Evolutionary conservation across 768 basidiomycete species (phyloP).

Genomic region (Boletellus sp.): DNA sequence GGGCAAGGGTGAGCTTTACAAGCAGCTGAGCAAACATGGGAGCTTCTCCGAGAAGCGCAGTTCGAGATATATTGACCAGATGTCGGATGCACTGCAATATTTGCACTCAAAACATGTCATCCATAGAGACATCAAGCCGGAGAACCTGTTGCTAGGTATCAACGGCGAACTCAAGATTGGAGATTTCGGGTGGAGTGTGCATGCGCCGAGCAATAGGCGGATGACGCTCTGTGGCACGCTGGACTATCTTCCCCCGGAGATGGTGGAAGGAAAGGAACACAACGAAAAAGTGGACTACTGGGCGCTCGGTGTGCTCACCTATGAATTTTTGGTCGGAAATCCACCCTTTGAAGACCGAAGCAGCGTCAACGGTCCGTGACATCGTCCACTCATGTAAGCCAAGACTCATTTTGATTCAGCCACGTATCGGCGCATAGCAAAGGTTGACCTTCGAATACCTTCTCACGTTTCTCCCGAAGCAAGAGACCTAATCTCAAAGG

Average conservation of each 20-base stretch:
- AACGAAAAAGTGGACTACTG: conserved; percentile 91
- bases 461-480: conserved; percentile 41
- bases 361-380: conserved; percentile 67
- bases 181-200: conserved; percentile 98
- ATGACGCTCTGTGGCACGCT: conserved; percentile 93
- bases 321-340: conserved; percentile 87
- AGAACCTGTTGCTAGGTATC: conserved; percentile 90
- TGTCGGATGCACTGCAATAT: conserved; percentile 94
- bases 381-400: not conserved
- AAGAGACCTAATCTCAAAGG: conserved; percentile 44
- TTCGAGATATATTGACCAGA: conserved; percentile 91
- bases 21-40: conserved; percentile 83
- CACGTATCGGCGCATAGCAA: conserved; percentile 86
- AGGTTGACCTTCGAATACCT: conserved; percentile 68
- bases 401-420: conserved; percentile 41
- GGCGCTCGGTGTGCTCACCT: conserved; percentile 95
- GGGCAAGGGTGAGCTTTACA: conserved; percentile 95
- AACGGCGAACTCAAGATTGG: conserved; percentile 98
- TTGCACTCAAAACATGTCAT: conserved; percentile 96
- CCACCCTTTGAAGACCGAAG: conserved; percentile 84
- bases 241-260: conserved; percentile 97
- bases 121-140: conserved; percentile 98
- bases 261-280: conserved; percentile 92
- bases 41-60: conserved; percentile 86
- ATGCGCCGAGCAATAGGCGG: conserved; percentile 86